Base-by-base conservation (phyloP, 768 basidiomycete species). In the Hebeloma cylindrosporum region DNA sequence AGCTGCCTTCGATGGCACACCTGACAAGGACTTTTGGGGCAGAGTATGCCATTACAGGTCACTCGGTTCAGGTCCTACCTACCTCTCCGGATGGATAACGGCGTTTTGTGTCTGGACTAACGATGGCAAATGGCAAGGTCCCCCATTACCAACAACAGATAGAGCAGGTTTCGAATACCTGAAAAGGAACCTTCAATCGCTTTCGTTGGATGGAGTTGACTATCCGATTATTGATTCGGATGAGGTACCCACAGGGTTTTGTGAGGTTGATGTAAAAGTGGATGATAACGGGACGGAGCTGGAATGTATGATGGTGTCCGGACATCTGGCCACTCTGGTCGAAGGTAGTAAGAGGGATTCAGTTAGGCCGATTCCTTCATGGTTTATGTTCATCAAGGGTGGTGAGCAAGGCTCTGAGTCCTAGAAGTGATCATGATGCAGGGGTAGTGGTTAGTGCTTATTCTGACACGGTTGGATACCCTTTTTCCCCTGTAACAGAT, bases 21-120 rank as follows among this genome's bases (percentile, higher is more conserved):
- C 20, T 4, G 34, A 46, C 14, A 14, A 39, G 14, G 48, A 48
- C 2, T 56, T 56, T 18, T 56, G 51, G 48, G 30, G 29, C 14
- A 40, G 40, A n/a, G 44, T 54, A 20, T 49, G 48, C 28, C 40
- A 51, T 30, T 16, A 30, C 13, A 8, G 50, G 3, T 5, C 26
- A 1, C 18, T 22, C n/a, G 47, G 47, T 3, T 51, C 50, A 4
- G 56, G 56, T 5, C 42, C 50, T 2, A 22, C 47, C 6, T 44
- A 43, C 16, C 43, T 57, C 9, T 43, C 44, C 2, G 56, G 52
- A 2, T 57, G 56, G 56, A 46, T 54, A 22, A 51, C 56, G 1
- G 45, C 45, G 2, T 57, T 57, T 34, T 49, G 52, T 16, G 45
- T 50, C 7, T 57, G 52, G 52, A 26, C 27, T 3, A 41, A 31